Evolutionary conservation across 2,329 filamentous ascomycete genomes (phyloP).

Genomic region (Gyromitra esculenta): DNA sequence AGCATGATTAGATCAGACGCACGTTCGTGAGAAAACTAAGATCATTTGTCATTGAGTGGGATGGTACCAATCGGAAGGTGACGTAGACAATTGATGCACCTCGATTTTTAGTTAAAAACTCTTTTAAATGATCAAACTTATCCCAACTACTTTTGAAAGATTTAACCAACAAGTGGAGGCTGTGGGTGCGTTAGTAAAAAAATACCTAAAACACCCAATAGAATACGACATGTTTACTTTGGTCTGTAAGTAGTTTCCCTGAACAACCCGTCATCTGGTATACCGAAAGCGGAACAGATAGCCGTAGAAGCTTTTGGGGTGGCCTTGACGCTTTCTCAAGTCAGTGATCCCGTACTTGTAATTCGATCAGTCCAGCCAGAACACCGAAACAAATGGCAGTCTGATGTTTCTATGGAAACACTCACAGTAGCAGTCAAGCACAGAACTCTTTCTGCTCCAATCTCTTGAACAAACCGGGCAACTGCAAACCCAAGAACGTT

Average conservation of each 20-base stretch:
- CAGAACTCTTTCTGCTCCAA: constrained; percentile 68
- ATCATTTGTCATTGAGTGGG: constrained; percentile 62
- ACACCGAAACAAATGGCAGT: background rate
- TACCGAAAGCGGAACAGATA: constrained; percentile 66
- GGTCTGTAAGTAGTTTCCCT: constrained; percentile 69
- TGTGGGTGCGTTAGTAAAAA: constrained; percentile 59
- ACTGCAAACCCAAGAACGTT: constrained; percentile 59
- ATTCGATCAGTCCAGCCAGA: background rate
- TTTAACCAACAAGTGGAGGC: constrained; percentile 57
- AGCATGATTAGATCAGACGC: background rate
- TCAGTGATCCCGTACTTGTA: background rate
- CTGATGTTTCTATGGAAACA: background rate
- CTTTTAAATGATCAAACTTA: constrained; percentile 63
- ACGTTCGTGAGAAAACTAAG: background rate
- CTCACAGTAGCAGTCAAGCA: constrained; percentile 68
- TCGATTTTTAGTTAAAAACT: constrained; percentile 65
- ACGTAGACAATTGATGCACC: constrained; percentile 71
- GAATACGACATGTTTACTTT: constrained; percentile 64
- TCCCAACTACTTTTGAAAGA: constrained; percentile 59
- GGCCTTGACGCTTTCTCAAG: constrained; percentile 59
- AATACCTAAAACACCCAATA: background rate
- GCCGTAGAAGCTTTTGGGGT: constrained; percentile 68
- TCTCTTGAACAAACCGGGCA: constrained; percentile 67
- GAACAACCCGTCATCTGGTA: constrained; percentile 66
- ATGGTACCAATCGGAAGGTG: constrained; percentile 63